These are phyloP conservation scores for Blepharisma stoltei DNA, from an alignment of 73 alveolate genomes.

Conservation along the genomic window DNA sequence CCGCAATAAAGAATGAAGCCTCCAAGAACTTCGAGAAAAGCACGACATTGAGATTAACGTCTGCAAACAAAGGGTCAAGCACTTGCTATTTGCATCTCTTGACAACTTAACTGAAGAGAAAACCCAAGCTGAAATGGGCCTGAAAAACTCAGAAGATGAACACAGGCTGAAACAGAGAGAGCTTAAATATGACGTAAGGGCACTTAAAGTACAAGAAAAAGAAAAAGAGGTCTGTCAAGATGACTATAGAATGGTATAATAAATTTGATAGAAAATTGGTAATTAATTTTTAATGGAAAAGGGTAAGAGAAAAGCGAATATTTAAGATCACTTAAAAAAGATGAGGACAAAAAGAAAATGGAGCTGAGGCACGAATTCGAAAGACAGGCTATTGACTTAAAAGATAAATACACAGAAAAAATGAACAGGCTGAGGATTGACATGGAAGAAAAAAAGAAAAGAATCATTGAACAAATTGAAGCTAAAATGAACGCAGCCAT, in stretches of 20 bases:
- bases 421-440: constrained; percentile 92
- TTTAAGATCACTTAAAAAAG: constrained; percentile 88
- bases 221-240: constrained; percentile 92
- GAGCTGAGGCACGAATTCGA: constrained; percentile 89
- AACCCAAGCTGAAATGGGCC: constrained; percentile 88
- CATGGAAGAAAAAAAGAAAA: constrained; percentile 90
- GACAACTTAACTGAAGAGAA: constrained; percentile 91
- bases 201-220: constrained; percentile 82
- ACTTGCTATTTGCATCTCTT: constrained; percentile 85
- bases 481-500: constrained; percentile 88
- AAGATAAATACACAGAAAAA: constrained; percentile 88
- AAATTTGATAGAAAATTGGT: too few relatives aligned
- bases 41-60: constrained; percentile 91
- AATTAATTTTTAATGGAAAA: too few relatives aligned
- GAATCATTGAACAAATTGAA: constrained; percentile 77
- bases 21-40: constrained; percentile 91
- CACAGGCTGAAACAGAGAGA: constrained; percentile 94
- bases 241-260: too few relatives aligned
- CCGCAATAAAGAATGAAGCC: constrained; percentile 90
- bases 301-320: too few relatives aligned
- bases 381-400: constrained; percentile 87
- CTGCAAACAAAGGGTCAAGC: constrained; percentile 93
- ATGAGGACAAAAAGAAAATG: constrained; percentile 85
- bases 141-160: constrained; percentile 94
- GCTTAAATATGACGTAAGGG: constrained; percentile 88